Evolutionary conservation across 441 rosid species (phyloP), one percentile per base, ranked within the genome.

Genomic region (Jatropha multifida): DNA sequence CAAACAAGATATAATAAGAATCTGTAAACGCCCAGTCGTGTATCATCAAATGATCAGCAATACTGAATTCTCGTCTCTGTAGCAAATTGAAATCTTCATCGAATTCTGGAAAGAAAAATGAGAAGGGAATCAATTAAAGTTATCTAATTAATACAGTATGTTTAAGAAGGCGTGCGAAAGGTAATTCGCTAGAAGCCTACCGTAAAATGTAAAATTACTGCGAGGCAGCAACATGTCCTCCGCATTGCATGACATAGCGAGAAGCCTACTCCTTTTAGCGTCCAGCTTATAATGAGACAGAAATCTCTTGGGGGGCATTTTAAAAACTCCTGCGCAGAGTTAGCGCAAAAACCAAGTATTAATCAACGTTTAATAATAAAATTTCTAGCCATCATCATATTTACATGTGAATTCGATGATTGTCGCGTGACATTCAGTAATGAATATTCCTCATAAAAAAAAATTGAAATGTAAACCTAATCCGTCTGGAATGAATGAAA

Each of bases 1-100:
- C 96, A 49, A 90, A 94, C 18, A 92, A 61, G 73, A 94, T 81
- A 75, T 94, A 94, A 63, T 91, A 88, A 56, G 88, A 81, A 46
- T 91, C 96, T 0, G 96, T 94, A 75, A 92, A 88, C 10, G 97
- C 98, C 98, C 97, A 94, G 23, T 94, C 98, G 61, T 94, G 98
- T 71, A 92, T 89, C 97, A 94, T 92, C 82, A 91, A 68, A 71
- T 92, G 98, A 77, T 92, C 97, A 0, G 93, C 80, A 66, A 94
- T 86, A 69, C 71, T 74, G 80, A 90, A 92, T 48, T 89, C 96
- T 81, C 64, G 85, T 46, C 72, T 81, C 65, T 86, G 87, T 62
- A 89, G 12, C 77, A 86, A 18, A 77, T 87, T 80, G 84, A 94
- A 92, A 65, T 83, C 69, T 5, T 85, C 71, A 78, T 94, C 94